Evolutionary conservation across 371 early-diverging fungal genomes (phyloP), one percentile per base, ranked within the genome.

Genomic region (Mucor indicus): DNA sequence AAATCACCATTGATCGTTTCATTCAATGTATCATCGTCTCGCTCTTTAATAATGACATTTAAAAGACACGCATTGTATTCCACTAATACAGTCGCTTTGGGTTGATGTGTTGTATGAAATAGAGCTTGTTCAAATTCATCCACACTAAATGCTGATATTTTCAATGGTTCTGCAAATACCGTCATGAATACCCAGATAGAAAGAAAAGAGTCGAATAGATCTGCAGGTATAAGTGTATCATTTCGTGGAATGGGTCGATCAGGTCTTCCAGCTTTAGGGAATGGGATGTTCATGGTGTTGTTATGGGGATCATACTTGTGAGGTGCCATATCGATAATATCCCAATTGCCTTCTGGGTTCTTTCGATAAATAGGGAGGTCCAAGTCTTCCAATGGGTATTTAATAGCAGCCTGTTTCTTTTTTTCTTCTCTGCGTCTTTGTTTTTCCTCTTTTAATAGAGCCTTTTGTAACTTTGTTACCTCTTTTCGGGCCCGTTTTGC

Each of bases 331-430:
- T 75, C 72, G 10, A 72, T 44, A 36, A 75, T 41, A 5, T 56
- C 32, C 76, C 76, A 72, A 35, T 69, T 67, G 11, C 51, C 32
- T 17, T 65, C 63, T 16, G 76, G 72, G 46, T 75, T 68, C 43
- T 71, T 75, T 24, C 75, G 59, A 44, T 75, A 75, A 13, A 75
- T 75, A 4, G 75, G 77, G 36, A 83, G 42, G 44, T 81, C 78
- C 31, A 84, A 43, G 53, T 84, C 84, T 44, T 84, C 84, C 13
- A 81, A 66, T 7, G 84, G 84, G 53, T 79, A 84, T 57, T 81
- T 81, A 43, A 84, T 65, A 4, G 68, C 62, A 31, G 64, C 63
- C 59, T 64, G 73, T 22, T 54, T 73, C 44, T 53, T 64, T 53
- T 43, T 36, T 41, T 62, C 59, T 44, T 72, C 56, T 1, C 64